Evolutionary conservation across 768 basidiomycete species (phyloP), one percentile per base, ranked within the genome.

Genomic region (Boletus rubescentipes): DNA sequence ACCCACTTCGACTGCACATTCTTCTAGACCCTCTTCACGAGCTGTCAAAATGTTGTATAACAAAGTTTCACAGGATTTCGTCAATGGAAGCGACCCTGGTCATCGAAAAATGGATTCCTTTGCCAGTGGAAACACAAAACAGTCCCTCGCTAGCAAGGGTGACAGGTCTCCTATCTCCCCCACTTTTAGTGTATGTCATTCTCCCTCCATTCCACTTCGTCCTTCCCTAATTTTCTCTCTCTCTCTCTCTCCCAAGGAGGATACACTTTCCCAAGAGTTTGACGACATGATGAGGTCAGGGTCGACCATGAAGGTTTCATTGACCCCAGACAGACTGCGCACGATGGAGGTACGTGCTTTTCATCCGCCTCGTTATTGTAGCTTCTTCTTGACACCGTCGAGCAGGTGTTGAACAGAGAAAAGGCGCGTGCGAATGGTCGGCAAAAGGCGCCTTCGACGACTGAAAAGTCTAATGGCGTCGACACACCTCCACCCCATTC

Each of bases 281-380:
- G 95, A 98, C 71, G 86, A 93, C 70, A 77, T 98, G 71, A 87
- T 98, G 85, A 84, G 83, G 47, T 93, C 91, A 54, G 83, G 87
- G 55, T 79, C 88, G 53, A 98, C 95, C 18, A 90, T 97, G 89
- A 97, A 93, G 68, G 86, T 98, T 62, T 96, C 93, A 38, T 79
- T 97, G 58, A 98, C 95, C 32, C 95, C 95, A 52, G 93, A 97
- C 75, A 81, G 95, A 49, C 77, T 98, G 53, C 89, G 86, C 67
- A 91, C 85, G 46, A 95, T 96, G 83, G 93, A 97, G 81, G 94
- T 95, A 73, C 66, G 83, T 77, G 59, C 63, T 54, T 53, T 49
- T 42, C 56, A 46, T 57, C 60, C 44, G 55, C 37, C 49, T 61
- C 61, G 30, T 40, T 47, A 65, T 58, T 51, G 31, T 53, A 46